These are phyloP conservation scores for Aphanocladium album DNA, from an alignment of 2,329 filamentous ascomycete species.

Conservation along the genomic window DNA sequence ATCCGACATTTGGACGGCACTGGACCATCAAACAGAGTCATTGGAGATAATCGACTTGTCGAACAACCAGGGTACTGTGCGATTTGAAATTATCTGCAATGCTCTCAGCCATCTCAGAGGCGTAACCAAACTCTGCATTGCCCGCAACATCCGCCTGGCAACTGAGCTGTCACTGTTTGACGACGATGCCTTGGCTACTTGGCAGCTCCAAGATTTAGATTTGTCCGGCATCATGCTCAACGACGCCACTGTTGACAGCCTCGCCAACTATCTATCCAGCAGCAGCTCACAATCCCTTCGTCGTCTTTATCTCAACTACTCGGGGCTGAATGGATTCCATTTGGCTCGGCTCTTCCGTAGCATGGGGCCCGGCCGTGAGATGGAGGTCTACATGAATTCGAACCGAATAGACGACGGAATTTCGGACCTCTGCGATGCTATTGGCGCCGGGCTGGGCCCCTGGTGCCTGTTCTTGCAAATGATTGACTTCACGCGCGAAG, in stretches of 20 bases:
- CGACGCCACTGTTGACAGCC: constrained; percentile 40
- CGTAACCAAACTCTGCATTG: constrained; percentile 46
- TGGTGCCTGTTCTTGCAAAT: constrained; percentile 50
- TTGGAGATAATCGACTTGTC: constrained; percentile 48
- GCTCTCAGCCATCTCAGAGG: constrained; percentile 39
- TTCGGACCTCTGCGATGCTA: constrained; percentile 43
- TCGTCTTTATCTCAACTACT: constrained; percentile 45
- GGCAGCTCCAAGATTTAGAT: constrained; percentile 49
- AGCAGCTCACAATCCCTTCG: constrained; percentile 37
- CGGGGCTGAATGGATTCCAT: constrained; percentile 45
- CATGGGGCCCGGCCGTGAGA: constrained; percentile 42
- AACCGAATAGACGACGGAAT: constrained; percentile 51
- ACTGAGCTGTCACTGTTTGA: constrained; percentile 43
- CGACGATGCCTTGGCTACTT: constrained; percentile 36
- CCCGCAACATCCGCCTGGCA: constrained; percentile 45
- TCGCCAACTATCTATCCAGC: constrained; percentile 42
- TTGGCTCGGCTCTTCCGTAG: constrained; percentile 46
- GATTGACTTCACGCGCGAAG: constrained; percentile 51
- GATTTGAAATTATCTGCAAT: constrained; percentile 40
- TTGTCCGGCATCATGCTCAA: constrained; percentile 52
- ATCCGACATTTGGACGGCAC: constrained; percentile 41
- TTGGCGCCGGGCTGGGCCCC: constrained; percentile 43
- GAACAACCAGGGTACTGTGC: constrained; percentile 47
- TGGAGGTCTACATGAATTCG: constrained; percentile 45
- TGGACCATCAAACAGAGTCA: constrained; percentile 40